These are phyloP conservation scores for Umbilicus rupestris DNA, from an alignment of 164 flowering plant species.

Conservation along the genomic window DNA sequence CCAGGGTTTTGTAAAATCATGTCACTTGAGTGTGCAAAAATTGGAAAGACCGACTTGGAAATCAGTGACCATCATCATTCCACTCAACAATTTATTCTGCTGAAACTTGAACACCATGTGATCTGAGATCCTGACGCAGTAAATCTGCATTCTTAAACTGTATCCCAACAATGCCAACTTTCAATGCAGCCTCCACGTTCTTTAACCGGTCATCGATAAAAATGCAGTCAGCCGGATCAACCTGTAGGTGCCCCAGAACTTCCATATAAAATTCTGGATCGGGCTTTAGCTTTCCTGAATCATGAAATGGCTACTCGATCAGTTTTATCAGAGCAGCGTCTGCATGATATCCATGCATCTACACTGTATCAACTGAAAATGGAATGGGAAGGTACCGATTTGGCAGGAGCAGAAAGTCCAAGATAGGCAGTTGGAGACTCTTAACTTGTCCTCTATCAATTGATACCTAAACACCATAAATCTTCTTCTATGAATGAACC, in stretches of 20 bases:
- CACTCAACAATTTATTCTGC: slow-evolving; percentile 4
- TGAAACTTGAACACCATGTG: slow-evolving; percentile 32
- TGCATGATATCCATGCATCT: not conserved
- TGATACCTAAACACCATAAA: slow-evolving; percentile 47
- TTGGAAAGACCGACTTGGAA: too few relatives aligned
- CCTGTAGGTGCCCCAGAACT: slow-evolving; percentile 40
- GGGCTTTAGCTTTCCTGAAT: slow-evolving; percentile 74
- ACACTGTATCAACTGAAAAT: not conserved
- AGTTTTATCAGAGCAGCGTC: not conserved
- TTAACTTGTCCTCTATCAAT: slow-evolving; percentile 74
- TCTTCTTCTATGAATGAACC: not conserved
- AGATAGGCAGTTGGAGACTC: slow-evolving; percentile 60
- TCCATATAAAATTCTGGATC: slow-evolving; percentile 50
- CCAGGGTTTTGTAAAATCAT: too few relatives aligned
- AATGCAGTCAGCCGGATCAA: slow-evolving; percentile 54
- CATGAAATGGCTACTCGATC: not conserved
- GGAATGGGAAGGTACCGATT: slow-evolving; percentile 33
- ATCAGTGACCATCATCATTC: not conserved
- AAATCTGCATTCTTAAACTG: slow-evolving; percentile 52
- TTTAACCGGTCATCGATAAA: slow-evolving; percentile 84
- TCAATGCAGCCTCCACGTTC: slow-evolving; percentile 62
- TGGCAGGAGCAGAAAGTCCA: slow-evolving; percentile 90
- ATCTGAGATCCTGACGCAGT: slow-evolving; percentile 44
- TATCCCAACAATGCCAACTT: slow-evolving; percentile 60
- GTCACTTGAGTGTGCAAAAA: too few relatives aligned